phyloP scores from a whole-genome alignment of 208 protist genomes.

The Leptomonas seymouri region DNA sequence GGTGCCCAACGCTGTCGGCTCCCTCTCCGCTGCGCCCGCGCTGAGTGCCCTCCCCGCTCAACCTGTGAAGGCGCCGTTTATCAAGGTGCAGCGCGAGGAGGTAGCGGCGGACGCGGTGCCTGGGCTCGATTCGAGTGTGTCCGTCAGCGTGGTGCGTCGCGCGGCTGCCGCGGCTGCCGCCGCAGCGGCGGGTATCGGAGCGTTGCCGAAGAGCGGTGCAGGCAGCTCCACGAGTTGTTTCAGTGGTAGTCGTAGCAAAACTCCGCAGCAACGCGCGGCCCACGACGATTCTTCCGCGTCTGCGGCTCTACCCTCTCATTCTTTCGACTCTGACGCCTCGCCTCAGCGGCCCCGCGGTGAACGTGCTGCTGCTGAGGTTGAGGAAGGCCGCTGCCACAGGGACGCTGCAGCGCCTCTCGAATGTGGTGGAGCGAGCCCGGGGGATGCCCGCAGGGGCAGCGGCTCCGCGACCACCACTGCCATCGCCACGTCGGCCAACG shows the following conservation, averaged over 20 bases:
- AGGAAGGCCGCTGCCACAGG: too few species aligned
- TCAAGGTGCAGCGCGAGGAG: slow-evolving; percentile 27
- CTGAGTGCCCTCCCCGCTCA: slow-evolving; percentile 10
- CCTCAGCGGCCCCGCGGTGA: background rate
- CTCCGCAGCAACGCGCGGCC: too few species aligned
- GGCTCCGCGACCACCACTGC: slow-evolving; percentile 1
- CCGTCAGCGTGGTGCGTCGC: slow-evolving; percentile 6
- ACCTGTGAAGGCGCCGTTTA: slow-evolving; percentile 14
- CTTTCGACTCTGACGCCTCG: background rate
- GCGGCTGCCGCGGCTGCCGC: slow-evolving; percentile 17
- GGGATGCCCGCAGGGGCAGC: background rate
- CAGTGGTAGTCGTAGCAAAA: slow-evolving; percentile 9
- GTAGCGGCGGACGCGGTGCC: slow-evolving; percentile 23
- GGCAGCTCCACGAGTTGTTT: background rate
- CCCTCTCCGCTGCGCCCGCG: slow-evolving; percentile 5
- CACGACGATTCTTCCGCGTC: background rate
- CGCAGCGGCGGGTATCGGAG: background rate
- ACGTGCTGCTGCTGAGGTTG: too few species aligned
- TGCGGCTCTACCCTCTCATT: background rate
- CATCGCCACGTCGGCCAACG: background rate
- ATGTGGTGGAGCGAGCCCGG: background rate
- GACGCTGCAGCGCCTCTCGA: background rate
- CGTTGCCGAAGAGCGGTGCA: background rate
- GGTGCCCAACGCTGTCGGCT: background rate
- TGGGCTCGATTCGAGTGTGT: slow-evolving; percentile 2